phyloP scores from a whole-genome alignment of 352 stramenopile species.

The Thalassiosira hispida region DNA sequence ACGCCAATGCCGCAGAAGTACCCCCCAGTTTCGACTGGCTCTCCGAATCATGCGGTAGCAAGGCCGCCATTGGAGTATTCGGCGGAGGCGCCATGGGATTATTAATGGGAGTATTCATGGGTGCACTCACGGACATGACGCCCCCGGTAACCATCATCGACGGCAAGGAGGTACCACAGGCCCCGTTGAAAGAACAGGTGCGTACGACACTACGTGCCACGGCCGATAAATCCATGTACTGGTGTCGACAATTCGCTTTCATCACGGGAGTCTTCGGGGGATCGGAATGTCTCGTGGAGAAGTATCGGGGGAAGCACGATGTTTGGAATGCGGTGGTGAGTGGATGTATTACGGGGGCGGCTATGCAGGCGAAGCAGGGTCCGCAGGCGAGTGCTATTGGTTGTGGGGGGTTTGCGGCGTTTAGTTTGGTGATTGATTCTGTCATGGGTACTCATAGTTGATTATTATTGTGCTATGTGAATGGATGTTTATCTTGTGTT shows the following conservation, averaged over 20 bases:
- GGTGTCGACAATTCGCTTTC: constrained; percentile 87
- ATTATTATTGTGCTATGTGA: too few species aligned
- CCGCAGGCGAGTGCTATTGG: constrained; percentile 92
- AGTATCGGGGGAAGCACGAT: constrained; percentile 93
- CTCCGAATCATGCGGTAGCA: constrained; percentile 77
- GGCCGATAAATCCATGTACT: constrained; percentile 81
- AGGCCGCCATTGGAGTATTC: constrained; percentile 82
- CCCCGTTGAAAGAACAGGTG: constrained; percentile 78
- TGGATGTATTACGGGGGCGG: constrained; percentile 94
- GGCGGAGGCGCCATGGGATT: constrained; percentile 84
- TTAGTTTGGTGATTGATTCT: constrained; percentile 84
- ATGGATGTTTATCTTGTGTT: too few species aligned
- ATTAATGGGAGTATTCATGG: constrained; percentile 86
- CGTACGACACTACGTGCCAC: constrained; percentile 71
- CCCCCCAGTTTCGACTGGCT: constrained; percentile 82
- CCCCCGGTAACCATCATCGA: constrained; percentile 77
- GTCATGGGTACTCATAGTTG: constrained; percentile 75
- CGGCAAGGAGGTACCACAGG: constrained; percentile 80
- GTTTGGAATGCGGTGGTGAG: constrained; percentile 93
- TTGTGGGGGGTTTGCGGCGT: constrained; percentile 88
- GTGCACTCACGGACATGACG: constrained; percentile 80
- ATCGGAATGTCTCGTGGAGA: constrained; percentile 93
- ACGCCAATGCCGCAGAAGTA: constrained; percentile 51
- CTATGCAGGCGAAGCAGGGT: constrained; percentile 92
- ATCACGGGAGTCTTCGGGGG: constrained; percentile 93